Base-by-base conservation (phyloP, 345 rosid genomes). In the Melaleuca quinquenervia region DNA sequence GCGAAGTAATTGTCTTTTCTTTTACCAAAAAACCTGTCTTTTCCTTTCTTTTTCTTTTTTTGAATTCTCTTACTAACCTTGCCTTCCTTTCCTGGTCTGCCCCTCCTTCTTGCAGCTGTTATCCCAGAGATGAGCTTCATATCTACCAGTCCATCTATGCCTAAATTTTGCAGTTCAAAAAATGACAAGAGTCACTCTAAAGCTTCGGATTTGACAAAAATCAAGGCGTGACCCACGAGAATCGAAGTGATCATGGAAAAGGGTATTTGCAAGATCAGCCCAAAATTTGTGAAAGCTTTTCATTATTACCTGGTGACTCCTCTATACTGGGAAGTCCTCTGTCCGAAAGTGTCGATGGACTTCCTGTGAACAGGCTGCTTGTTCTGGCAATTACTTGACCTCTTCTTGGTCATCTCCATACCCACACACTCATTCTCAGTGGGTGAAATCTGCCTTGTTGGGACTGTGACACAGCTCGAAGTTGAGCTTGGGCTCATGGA, bases 71-170 rank as follows among this genome's bases (percentile, higher is more conserved):
- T 51, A 91, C 94, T 85, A 85, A 95, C 98, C 98, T 95, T 95
- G 98, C 88, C 96, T 94, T 88, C 98, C 98, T 91, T 95, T 95
- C 90, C 98, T 94, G 82, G 95, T 94, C 87, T 95, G 98, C n/a
- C 98, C 96, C 87, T 95, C 98, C 85, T 95, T 95, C 95, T 95
- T 95, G 91, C 96, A 95, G 87, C 96, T 95, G 80, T 95, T 95
- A 75, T 95, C 98, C 98, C 98, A 95, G 3, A 95, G 92, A 91
- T 95, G 98, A 55, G 98, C 98, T 90, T 95, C 98, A 89, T 95
- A 95, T 88, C 96, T 92, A 70, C 98, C 98, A 4, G 98, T 95
- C 98, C 98, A 95, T 87, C 98, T 90, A 85, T 95, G 98, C 45
- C 98, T 95, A 90, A 53, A 21, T 53, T 29, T 48, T 21, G 64